These are phyloP conservation scores for Xylaria multiplex DNA, from an alignment of 2,329 filamentous ascomycete genomes.

Conservation along the genomic window DNA sequence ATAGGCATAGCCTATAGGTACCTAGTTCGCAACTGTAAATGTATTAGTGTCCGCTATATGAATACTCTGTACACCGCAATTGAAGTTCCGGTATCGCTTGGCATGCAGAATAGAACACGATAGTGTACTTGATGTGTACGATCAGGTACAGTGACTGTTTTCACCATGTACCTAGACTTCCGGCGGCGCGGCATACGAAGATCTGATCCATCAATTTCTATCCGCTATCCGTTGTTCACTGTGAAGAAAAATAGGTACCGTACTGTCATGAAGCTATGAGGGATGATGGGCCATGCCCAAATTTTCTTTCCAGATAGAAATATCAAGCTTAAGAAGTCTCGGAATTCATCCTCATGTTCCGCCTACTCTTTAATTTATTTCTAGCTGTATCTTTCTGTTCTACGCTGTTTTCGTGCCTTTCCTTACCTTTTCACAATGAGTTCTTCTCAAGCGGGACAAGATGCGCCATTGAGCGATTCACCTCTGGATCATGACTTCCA, in stretches of 20 bases:
- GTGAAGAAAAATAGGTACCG: background rate
- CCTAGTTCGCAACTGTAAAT: too few species aligned
- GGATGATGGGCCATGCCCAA: background rate
- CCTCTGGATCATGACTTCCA: slow-evolving; percentile 43
- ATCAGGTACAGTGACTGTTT: too few species aligned
- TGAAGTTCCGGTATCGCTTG: too few species aligned
- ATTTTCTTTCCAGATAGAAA: background rate
- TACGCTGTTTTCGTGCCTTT: background rate
- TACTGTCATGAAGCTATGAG: background rate
- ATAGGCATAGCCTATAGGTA: too few species aligned
- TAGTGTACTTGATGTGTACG: too few species aligned
- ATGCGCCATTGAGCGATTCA: slow-evolving; percentile 2
- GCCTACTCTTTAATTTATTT: background rate
- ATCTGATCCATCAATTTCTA: background rate
- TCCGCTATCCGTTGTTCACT: slow-evolving; percentile 4
- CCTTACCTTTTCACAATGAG: background rate
- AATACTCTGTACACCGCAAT: too few species aligned
- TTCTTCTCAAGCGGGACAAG: background rate
- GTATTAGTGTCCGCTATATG: too few species aligned
- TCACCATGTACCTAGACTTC: too few species aligned
- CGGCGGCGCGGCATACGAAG: background rate
- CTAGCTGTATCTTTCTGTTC: background rate
- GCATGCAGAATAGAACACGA: too few species aligned
- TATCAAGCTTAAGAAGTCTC: slow-evolving; percentile 14
- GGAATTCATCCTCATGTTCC: background rate